Base-by-base conservation (phyloP, 2,329 filamentous ascomycete genomes). In the Colletotrichum sp. region DNA sequence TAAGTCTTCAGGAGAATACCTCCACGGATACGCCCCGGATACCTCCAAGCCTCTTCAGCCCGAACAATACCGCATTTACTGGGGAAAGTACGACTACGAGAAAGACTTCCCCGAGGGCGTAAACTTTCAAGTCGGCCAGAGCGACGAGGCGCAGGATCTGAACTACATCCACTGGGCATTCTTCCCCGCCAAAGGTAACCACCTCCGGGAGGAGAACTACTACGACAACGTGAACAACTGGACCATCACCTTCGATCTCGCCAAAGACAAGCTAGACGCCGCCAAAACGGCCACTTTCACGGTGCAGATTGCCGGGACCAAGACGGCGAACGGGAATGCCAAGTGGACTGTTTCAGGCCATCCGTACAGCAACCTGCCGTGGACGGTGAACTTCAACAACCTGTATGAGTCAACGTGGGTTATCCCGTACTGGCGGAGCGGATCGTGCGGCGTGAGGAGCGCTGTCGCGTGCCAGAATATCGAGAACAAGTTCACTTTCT, bases 81-180 rank as follows among this genome's bases (percentile, higher is more conserved):
- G 89, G 88, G 90, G 85, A 0, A 86, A 85, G 0, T 91, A 92
- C 78, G 91, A 93, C 79, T 93, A 90, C 80, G 84, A 87, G 0
- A 82, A 84, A 3, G 91, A 93, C 61, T 93, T 92, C 78, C 91
- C 91, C 0, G 78, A 88, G 0, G 91, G 92, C 6, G 87, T 93
- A 1, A 85, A 84, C 26, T 94, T 90, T 83, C 87, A 87, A 16
- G 87, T 93, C 2, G 91, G 91, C 12, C 82, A 88, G 79, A 88
- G 87, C 75, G 82, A 90, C 30, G 84, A 84, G 21, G 83, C 82
- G 0, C 80, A 83, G 13, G 90, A 92, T 78, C 85, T 92, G 75
- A 93, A 93, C 81, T 93, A 93, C 71, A 89, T 93, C 6, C 92
- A 93, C 80, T 93, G 91, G 92, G 90, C 88, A 72, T 90, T 91